Base-by-base conservation (phyloP, 495 filamentous ascomycete genomes). In the Daldinia bambusicola region DNA sequence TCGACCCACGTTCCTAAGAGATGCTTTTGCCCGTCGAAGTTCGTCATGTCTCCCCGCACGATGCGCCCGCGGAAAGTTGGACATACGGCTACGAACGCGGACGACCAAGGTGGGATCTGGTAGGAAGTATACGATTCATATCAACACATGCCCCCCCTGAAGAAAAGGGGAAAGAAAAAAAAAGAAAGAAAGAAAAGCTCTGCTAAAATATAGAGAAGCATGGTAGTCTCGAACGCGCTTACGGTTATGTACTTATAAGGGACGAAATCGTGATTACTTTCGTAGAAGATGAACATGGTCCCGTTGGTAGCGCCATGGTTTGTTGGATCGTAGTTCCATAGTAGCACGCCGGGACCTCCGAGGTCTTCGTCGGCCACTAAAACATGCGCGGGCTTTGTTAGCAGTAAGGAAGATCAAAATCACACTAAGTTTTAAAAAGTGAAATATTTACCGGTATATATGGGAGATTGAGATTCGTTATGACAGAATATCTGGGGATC, bases 211-310 rank as follows among this genome's bases (percentile, higher is more conserved):
- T 30, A 12, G n/a, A 45, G 5, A 43, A 18, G 26, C 2, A 60
- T 12, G 18, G 10, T 10, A 53, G 9, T 12, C 2, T 36, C 36
- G 2, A 16, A 2, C 14, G 32, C 4, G 38, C 58, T 48, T 58
- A 67, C 69, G 1, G 16, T 40, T 4, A 37, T 51, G 38, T 67
- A 71, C 52, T 71, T 71, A 4, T 71, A 71, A 16, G 69, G 69
- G 16, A 67, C 53, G 43, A 66, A 71, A 31, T 71, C 69, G 43
- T 71, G 69, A 10, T 65, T 66, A 37, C 61, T 70, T 32, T 70
- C 67, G 56, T 70, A 70, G 1, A 70, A 20, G 32, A 70, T 66
- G 50, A 56, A 70, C 67, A 70, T 70, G 40, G 67, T 61, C 9
- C 67, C 67, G 22, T 66, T 48, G 2, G 58, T 32, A 6, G 16